Conservation (phyloP, 768 basidiomycete genomes). For the Phylloporus sp. region DNA sequence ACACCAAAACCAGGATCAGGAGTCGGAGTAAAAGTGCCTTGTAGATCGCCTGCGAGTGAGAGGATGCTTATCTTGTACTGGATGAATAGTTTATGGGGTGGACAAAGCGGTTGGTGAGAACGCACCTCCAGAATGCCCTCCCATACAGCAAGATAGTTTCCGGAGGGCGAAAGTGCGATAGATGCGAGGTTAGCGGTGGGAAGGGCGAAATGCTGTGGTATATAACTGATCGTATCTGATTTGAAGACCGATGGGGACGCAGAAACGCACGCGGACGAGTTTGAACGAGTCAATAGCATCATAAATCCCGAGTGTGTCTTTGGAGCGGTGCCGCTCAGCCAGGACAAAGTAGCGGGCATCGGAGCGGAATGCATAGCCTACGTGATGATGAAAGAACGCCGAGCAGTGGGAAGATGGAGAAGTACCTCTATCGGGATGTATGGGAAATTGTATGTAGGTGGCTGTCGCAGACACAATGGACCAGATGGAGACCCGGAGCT, state of each 20-base stretch:
- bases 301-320: constrained; percentile 83
- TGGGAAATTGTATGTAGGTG: constrained; percentile 83
- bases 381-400: not conserved
- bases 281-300: constrained; percentile 68
- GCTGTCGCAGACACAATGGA: constrained; percentile 70
- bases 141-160: constrained; percentile 76
- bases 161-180: constrained; percentile 70
- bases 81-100: not conserved
- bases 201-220: constrained; percentile 72
- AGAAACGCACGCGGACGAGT: constrained; percentile 55
- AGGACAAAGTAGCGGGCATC: constrained; percentile 84
- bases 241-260: constrained; percentile 4
- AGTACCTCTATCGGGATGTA: constrained; percentile 75
- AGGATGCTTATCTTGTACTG: constrained; percentile 78
- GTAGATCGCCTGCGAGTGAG: constrained; percentile 58
- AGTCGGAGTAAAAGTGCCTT: constrained; percentile 66
- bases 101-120: not conserved
- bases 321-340: constrained; percentile 87
- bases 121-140: constrained; percentile 79
- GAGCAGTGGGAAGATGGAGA: not conserved
- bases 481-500: constrained; percentile 89
- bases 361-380: constrained; percentile 73
- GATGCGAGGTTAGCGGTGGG: constrained; percentile 72
- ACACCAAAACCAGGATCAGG: constrained; percentile 85
- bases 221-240: constrained; percentile 17